Conservation (phyloP, 2,329 filamentous ascomycete genomes). For the Colletotrichum neosansevieriae region DNA sequence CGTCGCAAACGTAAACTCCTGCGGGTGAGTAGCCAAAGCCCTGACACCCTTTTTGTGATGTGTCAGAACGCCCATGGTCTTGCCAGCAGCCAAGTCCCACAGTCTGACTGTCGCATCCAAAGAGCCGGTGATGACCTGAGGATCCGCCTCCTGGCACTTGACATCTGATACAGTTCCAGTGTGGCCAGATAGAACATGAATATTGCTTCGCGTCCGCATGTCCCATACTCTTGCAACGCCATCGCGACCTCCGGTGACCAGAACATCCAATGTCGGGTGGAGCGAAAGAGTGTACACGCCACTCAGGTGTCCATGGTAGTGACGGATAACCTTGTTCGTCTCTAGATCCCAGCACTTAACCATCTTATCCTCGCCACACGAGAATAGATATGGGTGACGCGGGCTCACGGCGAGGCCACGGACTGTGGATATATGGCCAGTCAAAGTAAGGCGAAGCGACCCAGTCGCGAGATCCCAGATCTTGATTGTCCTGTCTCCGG, state of each 20-base stretch:
- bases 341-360: conserved; percentile 99
- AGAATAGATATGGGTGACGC: conserved; percentile 95
- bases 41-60: conserved; percentile 99
- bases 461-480: conserved; percentile 97
- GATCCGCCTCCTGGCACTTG: conserved; percentile 94
- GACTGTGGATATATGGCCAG: conserved; percentile 94
- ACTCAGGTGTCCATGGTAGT: conserved; percentile 96
- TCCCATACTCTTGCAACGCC: conserved; percentile 98
- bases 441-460: conserved; percentile 85
- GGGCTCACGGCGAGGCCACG: conserved; percentile 92
- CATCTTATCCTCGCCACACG: conserved; percentile 99
- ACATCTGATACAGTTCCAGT: conserved; percentile 90
- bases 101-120: conserved; percentile 91
- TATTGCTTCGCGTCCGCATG: conserved; percentile 95
- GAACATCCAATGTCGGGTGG: conserved; percentile 94
- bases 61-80: conserved; percentile 94
- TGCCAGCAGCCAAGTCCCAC: conserved; percentile 96
- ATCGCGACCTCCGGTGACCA: conserved; percentile 94
- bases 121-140: conserved; percentile 93
- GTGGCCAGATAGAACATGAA: conserved; percentile 93
- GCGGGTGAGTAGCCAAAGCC: conserved; percentile 84
- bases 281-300: conserved; percentile 93
- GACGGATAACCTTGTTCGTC: conserved; percentile 98
- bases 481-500: conserved; percentile 96
- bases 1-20: conserved; percentile 95